Conservation (phyloP, 352 stramenopile genomes). For the Phytophthora multivora region DNA sequence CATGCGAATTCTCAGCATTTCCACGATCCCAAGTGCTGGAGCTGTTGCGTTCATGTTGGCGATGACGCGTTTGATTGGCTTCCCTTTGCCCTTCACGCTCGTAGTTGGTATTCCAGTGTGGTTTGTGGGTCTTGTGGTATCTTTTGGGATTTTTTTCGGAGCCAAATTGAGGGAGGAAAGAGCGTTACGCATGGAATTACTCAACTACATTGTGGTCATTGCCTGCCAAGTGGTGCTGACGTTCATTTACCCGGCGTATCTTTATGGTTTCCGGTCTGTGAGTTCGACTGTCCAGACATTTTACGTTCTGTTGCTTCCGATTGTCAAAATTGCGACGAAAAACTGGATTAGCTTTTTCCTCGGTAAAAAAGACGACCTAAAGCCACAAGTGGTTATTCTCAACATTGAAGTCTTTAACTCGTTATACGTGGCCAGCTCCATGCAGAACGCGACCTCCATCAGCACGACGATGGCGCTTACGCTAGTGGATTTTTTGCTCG, state of each 20-base stretch:
- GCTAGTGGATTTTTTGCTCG: constrained; percentile 37
- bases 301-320: constrained; percentile 35
- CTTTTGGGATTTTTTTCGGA: constrained; percentile 33
- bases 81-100: constrained; percentile 52
- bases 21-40: constrained; percentile 24
- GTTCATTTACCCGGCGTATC: constrained; percentile 58
- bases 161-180: constrained; percentile 23
- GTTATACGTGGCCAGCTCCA: constrained; percentile 47
- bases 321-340: constrained; percentile 46
- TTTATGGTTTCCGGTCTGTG: constrained; percentile 43
- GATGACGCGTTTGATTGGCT: constrained; percentile 35
- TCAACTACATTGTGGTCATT: constrained; percentile 38
- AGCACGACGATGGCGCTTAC: constrained; percentile 37
- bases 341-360: constrained; percentile 41
- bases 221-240: constrained; percentile 40
- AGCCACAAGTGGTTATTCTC: constrained; percentile 54
- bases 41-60: constrained; percentile 34
- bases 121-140: constrained; percentile 28
- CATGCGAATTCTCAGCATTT: constrained; percentile 8
- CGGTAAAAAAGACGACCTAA: constrained; percentile 31
- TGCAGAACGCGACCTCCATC: constrained; percentile 45
- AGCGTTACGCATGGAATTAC: constrained; percentile 17
- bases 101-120: constrained; percentile 32
- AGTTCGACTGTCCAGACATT: constrained; percentile 27
- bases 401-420: constrained; percentile 66